These are phyloP conservation scores for Syncephalastrum contaminatum DNA, from an alignment of 371 early-diverging fungal species.

Conservation along the genomic window DNA sequence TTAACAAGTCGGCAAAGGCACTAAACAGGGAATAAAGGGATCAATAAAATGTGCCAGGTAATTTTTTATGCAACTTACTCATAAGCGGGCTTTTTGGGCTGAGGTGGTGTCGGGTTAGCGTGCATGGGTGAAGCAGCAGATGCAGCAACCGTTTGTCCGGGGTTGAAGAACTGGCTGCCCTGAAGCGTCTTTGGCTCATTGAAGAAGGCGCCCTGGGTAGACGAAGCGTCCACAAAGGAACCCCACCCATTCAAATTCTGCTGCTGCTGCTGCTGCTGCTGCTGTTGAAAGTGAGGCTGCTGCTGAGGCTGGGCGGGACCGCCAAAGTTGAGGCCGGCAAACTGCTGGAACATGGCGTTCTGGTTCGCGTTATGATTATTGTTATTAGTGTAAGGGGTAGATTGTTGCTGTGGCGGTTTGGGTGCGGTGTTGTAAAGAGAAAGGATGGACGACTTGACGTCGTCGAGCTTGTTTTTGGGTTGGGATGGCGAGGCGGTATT, in stretches of 20 bases:
- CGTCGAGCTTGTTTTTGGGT: constrained; percentile 32
- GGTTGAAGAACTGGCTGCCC: constrained; percentile 42
- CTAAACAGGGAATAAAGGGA: constrained; percentile 14
- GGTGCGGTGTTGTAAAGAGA: constrained; percentile 42
- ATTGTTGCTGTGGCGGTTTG: neutral
- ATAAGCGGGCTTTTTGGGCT: constrained; percentile 14
- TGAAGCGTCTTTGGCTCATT: constrained; percentile 25
- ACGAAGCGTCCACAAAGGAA: constrained; percentile 13
- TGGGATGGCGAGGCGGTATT: constrained; percentile 11
- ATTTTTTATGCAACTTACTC: constrained; percentile 16
- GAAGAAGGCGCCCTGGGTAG: constrained; percentile 14
- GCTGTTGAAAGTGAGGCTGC: constrained; percentile 14
- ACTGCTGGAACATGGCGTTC: constrained; percentile 28
- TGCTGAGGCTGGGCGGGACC: constrained; percentile 20
- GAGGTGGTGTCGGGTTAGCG: constrained; percentile 4
- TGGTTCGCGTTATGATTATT: constrained; percentile 22
- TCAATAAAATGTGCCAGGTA: constrained; percentile 4
- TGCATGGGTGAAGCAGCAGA: constrained; percentile 1
- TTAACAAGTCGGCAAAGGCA: constrained; percentile 47
- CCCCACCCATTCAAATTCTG: constrained; percentile 23
- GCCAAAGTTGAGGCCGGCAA: constrained; percentile 35
- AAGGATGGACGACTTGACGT: constrained; percentile 58
- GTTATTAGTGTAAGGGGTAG: constrained; percentile 7
- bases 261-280: constrained; percentile 12
- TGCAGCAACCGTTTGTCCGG: constrained; percentile 1